These are phyloP conservation scores for Coemansia sp. DNA, from an alignment of 192 early-diverging fungal genomes.

Conservation along the genomic window DNA sequence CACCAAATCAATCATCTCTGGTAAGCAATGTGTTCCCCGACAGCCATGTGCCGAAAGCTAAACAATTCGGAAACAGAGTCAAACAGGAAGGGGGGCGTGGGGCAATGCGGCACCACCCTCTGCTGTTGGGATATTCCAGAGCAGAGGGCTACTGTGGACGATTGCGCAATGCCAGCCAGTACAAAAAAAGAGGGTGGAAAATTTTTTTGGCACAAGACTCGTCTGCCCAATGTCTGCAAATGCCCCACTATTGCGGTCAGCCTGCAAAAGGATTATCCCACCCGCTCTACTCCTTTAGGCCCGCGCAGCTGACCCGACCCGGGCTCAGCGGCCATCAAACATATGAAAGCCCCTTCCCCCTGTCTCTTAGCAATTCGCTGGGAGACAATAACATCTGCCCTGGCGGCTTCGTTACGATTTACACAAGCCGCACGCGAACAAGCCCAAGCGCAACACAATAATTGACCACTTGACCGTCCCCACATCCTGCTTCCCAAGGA, in stretches of 20 bases:
- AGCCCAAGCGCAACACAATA: background rate
- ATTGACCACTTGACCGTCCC: background rate
- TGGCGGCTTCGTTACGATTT: background rate
- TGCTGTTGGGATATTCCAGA: background rate
- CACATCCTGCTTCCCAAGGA: background rate
- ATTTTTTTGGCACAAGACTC: background rate
- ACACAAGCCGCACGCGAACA: background rate
- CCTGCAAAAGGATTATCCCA: background rate
- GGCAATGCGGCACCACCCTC: no score
- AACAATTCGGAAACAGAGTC: background rate
- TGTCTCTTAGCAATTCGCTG: background rate
- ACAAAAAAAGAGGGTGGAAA: background rate
- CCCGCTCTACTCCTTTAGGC: background rate
- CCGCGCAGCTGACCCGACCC: background rate
- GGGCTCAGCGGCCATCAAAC: background rate
- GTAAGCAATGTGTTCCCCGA: conserved; percentile 18
- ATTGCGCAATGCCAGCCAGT: background rate
- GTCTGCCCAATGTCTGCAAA: background rate
- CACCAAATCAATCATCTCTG: background rate
- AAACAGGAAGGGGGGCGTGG: conserved; percentile 16
- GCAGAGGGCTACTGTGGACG: background rate
- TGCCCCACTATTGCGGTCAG: background rate
- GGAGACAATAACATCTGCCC: background rate
- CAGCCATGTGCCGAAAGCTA: background rate
- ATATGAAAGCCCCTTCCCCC: background rate